Evolutionary conservation across 176 grass and related monocot genomes (phyloP), one percentile per base, ranked within the genome.

Genomic region (Thinopyrum elongatum): DNA sequence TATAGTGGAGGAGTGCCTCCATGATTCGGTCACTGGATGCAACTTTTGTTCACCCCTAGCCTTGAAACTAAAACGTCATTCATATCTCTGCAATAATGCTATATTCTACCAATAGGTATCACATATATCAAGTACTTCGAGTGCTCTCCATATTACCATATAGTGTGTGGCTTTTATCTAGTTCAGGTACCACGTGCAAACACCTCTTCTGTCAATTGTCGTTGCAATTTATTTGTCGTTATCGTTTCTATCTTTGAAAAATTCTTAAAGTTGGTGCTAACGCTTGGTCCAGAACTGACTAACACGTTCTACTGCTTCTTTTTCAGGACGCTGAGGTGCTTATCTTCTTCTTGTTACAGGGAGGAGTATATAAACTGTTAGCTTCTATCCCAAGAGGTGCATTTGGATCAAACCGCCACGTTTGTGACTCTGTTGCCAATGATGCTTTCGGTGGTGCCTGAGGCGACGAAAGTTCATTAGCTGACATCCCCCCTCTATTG

Each of bases 291-390:
- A 63, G 5, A 10, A 34, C 33, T 34, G 33, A 34, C 3, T 86
- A 63, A 86, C 47, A 64, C 28, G 11, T 41, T 44, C 23, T 70
- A 10, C 28, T 74, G 41, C 31, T 65, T 34, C 33, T 26, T 41
- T 41, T 73, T 63, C 80, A 87, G 80, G 42, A 59, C 33, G 33
- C 33, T 13, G 19, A 12, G 15, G 15, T 75, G 59, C 29, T 34
- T 65, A 57, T 80, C 26, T 77, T 26, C 83, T 62, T 36, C 25
- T 49, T 75, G 63, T 21, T 57, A 30, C 25, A 86, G 82, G 79
- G 80, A 86, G 51, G 30, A 38, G 17, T 29, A 83, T 71, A 30
- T 30, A 30, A 30, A 30, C 30, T 74, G 80, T 39, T 87, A 83
- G 65, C 80, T 83, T 71, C 35, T 80, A 19, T 83, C n/a, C 30